phyloP scores from a whole-genome alignment of 2,329 filamentous ascomycete genomes.

The Fusarium globosum region DNA sequence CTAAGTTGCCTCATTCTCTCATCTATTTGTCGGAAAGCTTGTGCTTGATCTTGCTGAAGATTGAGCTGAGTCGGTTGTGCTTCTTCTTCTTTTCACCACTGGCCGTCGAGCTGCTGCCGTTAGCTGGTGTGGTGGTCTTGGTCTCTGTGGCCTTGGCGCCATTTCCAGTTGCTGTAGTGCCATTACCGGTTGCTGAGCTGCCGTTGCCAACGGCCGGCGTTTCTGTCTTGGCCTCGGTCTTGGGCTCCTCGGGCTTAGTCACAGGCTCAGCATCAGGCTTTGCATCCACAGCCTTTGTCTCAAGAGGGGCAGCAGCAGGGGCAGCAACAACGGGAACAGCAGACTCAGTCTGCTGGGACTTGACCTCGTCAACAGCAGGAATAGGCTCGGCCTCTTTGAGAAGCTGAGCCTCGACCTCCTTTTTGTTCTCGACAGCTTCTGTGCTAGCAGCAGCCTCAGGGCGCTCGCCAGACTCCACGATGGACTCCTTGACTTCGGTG shows the following conservation, averaged over 20 bases:
- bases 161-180: conserved; percentile 27
- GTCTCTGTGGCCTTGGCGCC: conserved; percentile 39
- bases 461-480: conserved; percentile 65
- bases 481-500: conserved; percentile 67
- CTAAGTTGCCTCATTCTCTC: conserved; percentile 30
- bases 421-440: conserved; percentile 79
- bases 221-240: conserved; percentile 27
- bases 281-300: conserved; percentile 25
- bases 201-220: conserved; percentile 36
- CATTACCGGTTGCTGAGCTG: conserved; percentile 31
- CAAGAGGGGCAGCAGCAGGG: conserved; percentile 12
- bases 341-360: conserved; percentile 58
- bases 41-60: conserved; percentile 68
- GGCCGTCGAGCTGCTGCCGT: conserved; percentile 32
- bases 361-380: conserved; percentile 66
- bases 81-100: conserved; percentile 73
- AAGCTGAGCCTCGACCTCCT: conserved; percentile 78
- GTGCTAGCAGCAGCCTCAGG: conserved; percentile 79
- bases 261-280: conserved; percentile 5
- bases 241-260: conserved; percentile 14
- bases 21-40: conserved; percentile 54
- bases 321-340: background rate
- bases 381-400: conserved; percentile 68
- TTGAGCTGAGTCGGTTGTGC: conserved; percentile 71
- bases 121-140: conserved; percentile 35